A percentile compares a stretch with the other conserved stretches of the same genome.
These are phyloP conservation scores for Eutypa lata DNA, from an alignment of 2,329 filamentous ascomycete species.

Conservation along the genomic window DNA sequence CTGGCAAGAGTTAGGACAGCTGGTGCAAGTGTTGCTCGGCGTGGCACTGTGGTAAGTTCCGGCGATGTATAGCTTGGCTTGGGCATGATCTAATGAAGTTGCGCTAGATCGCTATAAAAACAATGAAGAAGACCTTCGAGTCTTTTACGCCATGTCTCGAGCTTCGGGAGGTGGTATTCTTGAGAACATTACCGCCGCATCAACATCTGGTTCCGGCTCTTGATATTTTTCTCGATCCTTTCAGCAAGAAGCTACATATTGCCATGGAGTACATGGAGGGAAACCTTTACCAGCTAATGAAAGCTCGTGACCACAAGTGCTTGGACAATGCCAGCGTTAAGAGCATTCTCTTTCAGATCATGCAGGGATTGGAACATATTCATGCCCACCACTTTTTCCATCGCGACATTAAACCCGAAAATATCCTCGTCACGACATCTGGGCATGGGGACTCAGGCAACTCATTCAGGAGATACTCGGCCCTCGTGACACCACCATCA, in stretches of 20 bases:
- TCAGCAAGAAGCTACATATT: conserved; percentile 95
- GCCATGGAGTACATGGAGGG: conserved; percentile 99
- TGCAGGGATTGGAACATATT: conserved; percentile 94
- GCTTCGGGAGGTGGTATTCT: conserved; percentile 93
- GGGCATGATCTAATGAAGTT: conserved; percentile 6
- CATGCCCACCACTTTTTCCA: conserved; percentile 98
- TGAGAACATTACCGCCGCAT: conserved; percentile 83
- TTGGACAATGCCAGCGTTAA: conserved; percentile 90
- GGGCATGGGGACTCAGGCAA: conserved; percentile 76
- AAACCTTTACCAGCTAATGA: conserved; percentile 98
- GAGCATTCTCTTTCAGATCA: conserved; percentile 96
- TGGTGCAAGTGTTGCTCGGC: conserved; percentile 80
- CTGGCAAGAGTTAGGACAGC: conserved; percentile 88
- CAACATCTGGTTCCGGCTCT: conserved; percentile 93
- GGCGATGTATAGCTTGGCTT: conserved; percentile 2
- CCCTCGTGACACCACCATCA: conserved; percentile 88
- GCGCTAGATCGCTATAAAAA: conserved; percentile 91
- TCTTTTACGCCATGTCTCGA: conserved; percentile 88
- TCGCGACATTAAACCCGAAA: conserved; percentile 98
- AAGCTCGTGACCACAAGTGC: conserved; percentile 91
- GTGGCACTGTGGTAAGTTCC: conserved; percentile 82
- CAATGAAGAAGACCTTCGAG: conserved; percentile 99
- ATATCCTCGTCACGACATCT: conserved; percentile 94
- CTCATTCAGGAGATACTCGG: conserved; percentile 88
- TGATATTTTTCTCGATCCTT: conserved; percentile 96